Percentiles rank a stretch among this genome's conserved stretches.
Conservation (phyloP, 768 basidiomycete genomes). For the Collybia nuda region DNA sequence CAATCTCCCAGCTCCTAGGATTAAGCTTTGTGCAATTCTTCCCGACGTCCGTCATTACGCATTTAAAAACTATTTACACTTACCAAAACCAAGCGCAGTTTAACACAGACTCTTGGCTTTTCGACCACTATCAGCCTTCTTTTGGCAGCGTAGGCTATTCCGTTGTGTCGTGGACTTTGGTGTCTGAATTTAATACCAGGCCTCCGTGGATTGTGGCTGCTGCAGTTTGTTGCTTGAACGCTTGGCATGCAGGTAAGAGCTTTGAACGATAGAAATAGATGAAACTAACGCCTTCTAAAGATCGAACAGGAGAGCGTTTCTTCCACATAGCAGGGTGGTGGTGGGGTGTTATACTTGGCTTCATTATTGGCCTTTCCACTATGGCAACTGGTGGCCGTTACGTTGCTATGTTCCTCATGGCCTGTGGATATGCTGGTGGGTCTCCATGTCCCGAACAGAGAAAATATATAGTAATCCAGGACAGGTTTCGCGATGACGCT, state of each 20-base stretch:
- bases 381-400: conserved; percentile 54
- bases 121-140: conserved; percentile 58
- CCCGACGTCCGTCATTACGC: conserved; percentile 35
- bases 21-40: conserved; percentile 64
- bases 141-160: conserved; percentile 50
- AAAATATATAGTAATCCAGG: not conserved
- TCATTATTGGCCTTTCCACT: conserved; percentile 58
- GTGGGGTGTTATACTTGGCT: conserved; percentile 63
- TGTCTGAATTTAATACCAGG: conserved; percentile 24
- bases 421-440: conserved; percentile 46
- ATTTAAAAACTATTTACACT: not conserved
- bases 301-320: conserved; percentile 62
- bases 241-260: conserved; percentile 46
- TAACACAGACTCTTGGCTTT: conserved; percentile 63
- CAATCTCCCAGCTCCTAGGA: conserved; percentile 49
- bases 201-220: conserved; percentile 66
- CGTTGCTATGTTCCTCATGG: conserved; percentile 64
- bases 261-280: not conserved
- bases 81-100: conserved; percentile 23
- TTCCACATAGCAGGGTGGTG: conserved; percentile 57
- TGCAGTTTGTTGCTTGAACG: conserved; percentile 47
- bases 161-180: not conserved
- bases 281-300: conserved; percentile 19
- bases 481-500: conserved; percentile 45
- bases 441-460: not conserved